Base-by-base conservation (phyloP, 441 rosid genomes). In the Pelargonium myrrhifolium region DNA sequence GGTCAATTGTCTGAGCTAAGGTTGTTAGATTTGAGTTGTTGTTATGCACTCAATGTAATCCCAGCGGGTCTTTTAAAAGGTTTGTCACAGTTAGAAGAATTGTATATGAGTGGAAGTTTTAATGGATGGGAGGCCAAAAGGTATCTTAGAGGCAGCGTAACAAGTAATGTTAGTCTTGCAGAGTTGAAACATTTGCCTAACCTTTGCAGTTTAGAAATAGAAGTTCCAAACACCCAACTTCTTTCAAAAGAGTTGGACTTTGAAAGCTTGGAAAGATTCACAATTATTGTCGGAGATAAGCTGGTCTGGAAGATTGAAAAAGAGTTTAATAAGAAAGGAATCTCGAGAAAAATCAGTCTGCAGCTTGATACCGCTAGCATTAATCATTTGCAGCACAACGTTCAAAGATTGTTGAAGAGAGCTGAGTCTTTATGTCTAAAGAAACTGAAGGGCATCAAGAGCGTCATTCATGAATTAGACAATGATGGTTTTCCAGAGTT, bases 31-130 rank as follows among this genome's bases (percentile, higher is more conserved):
- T 45, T 81, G 69, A 67, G 3, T 0, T 0, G 15, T 7, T 74
- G 80, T 63, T 3, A 8, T 37, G 2, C 58, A 10, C 64, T 75
- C 1, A 6, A 60, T 26, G 65, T 47, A 40, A 72, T 75, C 47
- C 72, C 71, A 14, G 62, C 65, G 0, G 53, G 64, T 49, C 56
- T 73, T 0, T n/a, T 78, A 6, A 65, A 71, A 64, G 58, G 66
- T 17, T 72, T 83, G 64, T n/a, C 66, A 10, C 22, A 2, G 0
- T 39, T 80, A 60, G 84, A 80, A 47, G 80, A 71, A n/a, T 3
- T 77, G 18, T 43, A 12, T 0, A 68, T 73, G 69, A 14, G n/a
- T 4, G 31, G 26, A 1, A 51, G 71, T 66, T 75, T 51, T 67
- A 10, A 9, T 0, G 0, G 15, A 0, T 76, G 82, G 82, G 70